Evolutionary conservation across 306 rosid genomes (phyloP), one percentile per base, ranked within the genome.

Genomic region (Aeschynomene evenia): DNA sequence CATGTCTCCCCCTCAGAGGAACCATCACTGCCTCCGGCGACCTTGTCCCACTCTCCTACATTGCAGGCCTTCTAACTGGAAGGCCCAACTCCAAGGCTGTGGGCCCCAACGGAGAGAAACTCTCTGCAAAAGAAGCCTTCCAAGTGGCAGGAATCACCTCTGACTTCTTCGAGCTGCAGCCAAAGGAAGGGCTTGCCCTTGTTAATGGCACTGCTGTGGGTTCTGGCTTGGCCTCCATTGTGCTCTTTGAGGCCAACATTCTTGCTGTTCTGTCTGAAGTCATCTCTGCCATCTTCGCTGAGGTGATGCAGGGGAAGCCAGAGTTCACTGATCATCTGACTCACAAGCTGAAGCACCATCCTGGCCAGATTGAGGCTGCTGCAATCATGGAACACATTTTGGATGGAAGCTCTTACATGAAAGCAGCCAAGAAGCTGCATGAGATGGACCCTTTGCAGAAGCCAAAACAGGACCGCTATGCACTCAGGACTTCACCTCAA

Each of bases 321-420:
- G 98, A 92, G 50, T 92, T 92, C 1, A 92, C 96, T 0, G 96
- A 92, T 28, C 96, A 92, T 65, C 82, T 92, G 89, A 92, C 92
- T 0, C 98, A 92, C 40, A 92, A 92, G 53, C 42, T 89, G 49
- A 92, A 92, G 77, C 98, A 92, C 63, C 98, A 92, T 33, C 98
- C 98, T 16, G 98, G 98, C 8, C 98, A 92, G 11, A 92, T 92
- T 50, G 98, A 92, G 46, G 98, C 98, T 8, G 96, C 96, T 19
- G 98, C 98, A 15, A 92, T 92, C 4, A 92, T 92, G 98, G 98
- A 92, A 22, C 96, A 92, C 40, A 82, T 92, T 59, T 81, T 92
- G 59, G 98, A 89, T 62, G 98, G 98, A 11, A 92, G 98, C 68
- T 75, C 94, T 18, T 92, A 89, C 66, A 82, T 92, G 12, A 89